Base-by-base conservation (phyloP, 2,329 filamentous ascomycete species). In the Phyllosticta capitalensis region DNA sequence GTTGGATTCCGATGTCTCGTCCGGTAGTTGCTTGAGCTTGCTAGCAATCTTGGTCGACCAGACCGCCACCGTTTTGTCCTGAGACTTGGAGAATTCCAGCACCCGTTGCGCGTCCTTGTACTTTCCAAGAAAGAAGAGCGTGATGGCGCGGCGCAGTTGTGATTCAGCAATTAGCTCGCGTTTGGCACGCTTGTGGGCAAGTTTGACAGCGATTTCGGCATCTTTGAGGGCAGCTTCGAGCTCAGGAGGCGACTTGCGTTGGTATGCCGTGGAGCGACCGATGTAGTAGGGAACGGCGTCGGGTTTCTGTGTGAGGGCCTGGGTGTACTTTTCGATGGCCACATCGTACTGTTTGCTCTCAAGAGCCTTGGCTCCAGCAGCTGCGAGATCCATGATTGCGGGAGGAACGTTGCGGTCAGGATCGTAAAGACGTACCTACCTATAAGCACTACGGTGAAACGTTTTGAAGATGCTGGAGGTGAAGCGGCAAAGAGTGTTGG, bases 271-370 rank as follows among this genome's bases (percentile, higher is more conserved):
- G 4, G 90, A 88, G 20, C 92, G 89, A 65, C 88, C 85, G 63
- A 94, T 83, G 63, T 92, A 87, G 83, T 94, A 96, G 54, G 82
- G 75, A 1, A 90, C 88, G 2, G 89, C 90, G 48, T 77, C 78
- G 0, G 86, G 84, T 12, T 79, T 79, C 66, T 85, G 80, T 17
- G 76, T 69, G 64, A 96, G 81, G 20, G 90, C 92, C 12, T 78
- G 76, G 14, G 80, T 76, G 72, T 84, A 94, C 57, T 67, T 81
- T 38, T 77, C 71, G 65, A 96, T 82, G 52, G 89, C 91, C 53
- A 80, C 78, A 5, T 80, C 75, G 72, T 84, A 92, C 62, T 92
- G 80, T 55, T 80, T 81, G 9, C 74, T 76, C 26, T 82, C 75
- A 60, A 90, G 79, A 59, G 90, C 83, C 17, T 53, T n/a, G 60